phyloP scores from a whole-genome alignment of 1,284 basidiomycete species.

The Malassezia psittaci region DNA sequence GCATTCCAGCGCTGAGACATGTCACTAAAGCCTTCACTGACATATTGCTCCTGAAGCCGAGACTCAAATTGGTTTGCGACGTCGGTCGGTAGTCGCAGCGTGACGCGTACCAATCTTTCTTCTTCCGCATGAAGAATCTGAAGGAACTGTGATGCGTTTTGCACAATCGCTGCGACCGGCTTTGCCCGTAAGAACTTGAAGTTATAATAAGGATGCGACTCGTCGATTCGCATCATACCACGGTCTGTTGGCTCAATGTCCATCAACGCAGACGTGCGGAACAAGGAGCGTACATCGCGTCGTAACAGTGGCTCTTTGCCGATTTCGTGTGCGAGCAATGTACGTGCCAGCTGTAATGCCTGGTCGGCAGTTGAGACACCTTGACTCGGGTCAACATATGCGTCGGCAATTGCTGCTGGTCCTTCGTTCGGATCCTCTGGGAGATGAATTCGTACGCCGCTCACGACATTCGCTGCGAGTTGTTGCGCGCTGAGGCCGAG shows the following conservation, averaged over 20 bases:
- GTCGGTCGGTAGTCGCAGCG: conserved; percentile 55
- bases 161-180: conserved; percentile 60
- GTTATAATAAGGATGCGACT: conserved; percentile 76
- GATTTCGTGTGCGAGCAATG: conserved; percentile 79
- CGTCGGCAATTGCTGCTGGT: conserved; percentile 27
- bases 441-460: conserved; percentile 53
- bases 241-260: conserved; percentile 79
- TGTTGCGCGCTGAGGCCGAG: conserved; percentile 70
- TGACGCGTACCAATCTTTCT: conserved; percentile 71
- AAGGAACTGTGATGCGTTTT: conserved; percentile 61
- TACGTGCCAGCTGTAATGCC: conserved; percentile 55
- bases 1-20: conserved; percentile 85
- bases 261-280: conserved; percentile 67
- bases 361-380: conserved; percentile 26
- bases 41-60: conserved; percentile 65
- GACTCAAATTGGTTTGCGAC: conserved; percentile 29
- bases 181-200: conserved; percentile 92
- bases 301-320: conserved; percentile 84
- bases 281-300: conserved; percentile 65
- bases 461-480: conserved; percentile 67
- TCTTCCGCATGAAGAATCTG: conserved; percentile 83
- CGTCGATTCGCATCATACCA: conserved; percentile 80
- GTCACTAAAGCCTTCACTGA: conserved; percentile 74
- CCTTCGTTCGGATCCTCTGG: conserved; percentile 54
- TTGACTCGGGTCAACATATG: conserved; percentile 39